These are phyloP conservation scores for Calonectria fujianensis DNA, from an alignment of 2,329 filamentous ascomycete species.

Conservation along the genomic window DNA sequence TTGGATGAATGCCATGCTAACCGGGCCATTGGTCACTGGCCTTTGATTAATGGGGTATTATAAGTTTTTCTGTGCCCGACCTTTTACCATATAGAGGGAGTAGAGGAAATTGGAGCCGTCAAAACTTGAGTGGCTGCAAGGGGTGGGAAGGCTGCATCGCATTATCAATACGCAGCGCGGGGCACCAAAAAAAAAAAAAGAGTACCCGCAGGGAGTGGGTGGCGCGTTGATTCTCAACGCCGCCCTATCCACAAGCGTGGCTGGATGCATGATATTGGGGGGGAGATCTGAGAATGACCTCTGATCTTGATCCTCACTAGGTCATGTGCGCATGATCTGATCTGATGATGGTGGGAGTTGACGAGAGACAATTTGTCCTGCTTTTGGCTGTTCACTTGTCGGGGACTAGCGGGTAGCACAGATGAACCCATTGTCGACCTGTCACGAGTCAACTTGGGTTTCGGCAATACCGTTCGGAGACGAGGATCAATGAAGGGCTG, in stretches of 20 bases:
- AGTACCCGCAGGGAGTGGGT: slow-evolving; percentile 23
- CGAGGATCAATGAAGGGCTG: slow-evolving; percentile 21
- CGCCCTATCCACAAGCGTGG: neutral
- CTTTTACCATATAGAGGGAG: neutral
- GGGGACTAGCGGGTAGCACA: slow-evolving; percentile 8
- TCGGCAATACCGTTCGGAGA: slow-evolving; percentile 34
- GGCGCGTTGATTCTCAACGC: neutral
- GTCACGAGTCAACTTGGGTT: slow-evolving; percentile 38
- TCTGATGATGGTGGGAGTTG: neutral
- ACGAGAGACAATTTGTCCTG: neutral
- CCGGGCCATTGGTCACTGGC: slow-evolving; percentile 7
- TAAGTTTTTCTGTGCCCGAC: slow-evolving; percentile 10
- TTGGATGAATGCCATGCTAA: slow-evolving; percentile 32
- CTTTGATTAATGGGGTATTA: slow-evolving; percentile 4
- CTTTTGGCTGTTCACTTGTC: neutral
- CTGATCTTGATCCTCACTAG: neutral
- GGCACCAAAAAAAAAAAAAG: slow-evolving; percentile 24
- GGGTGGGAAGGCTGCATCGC: slow-evolving; percentile 24
- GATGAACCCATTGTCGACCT: slow-evolving; percentile 1
- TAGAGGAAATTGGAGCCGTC: slow-evolving; percentile 10
- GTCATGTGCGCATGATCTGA: neutral
- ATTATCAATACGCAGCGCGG: slow-evolving; percentile 35
- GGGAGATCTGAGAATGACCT: slow-evolving; percentile 15
- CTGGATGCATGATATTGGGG: neutral
- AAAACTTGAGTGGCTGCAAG: slow-evolving; percentile 19